Conservation (phyloP, 352 stramenopile genomes). For the Globisporangium takayamanum region DNA sequence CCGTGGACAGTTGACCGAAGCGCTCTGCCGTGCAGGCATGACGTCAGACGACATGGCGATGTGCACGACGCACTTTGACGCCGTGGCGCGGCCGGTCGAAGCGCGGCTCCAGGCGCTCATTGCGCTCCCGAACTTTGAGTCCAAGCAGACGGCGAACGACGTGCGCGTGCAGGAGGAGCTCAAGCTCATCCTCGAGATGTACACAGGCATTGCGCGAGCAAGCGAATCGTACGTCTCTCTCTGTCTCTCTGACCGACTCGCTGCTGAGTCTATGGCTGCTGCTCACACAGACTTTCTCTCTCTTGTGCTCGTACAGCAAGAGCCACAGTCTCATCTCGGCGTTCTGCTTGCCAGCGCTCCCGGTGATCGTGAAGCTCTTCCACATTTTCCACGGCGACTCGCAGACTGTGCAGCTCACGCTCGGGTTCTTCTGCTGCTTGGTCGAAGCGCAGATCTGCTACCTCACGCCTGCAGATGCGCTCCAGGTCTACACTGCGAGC, state of each 20-base stretch:
- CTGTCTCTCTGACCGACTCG: not conserved
- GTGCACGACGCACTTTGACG: constrained; percentile 44
- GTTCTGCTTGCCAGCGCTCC: constrained; percentile 62
- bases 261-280: not conserved
- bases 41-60: constrained; percentile 37
- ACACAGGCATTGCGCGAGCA: constrained; percentile 67
- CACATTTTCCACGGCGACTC: constrained; percentile 67
- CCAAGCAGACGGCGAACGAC: constrained; percentile 56
- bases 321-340: constrained; percentile 53
- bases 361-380: constrained; percentile 71
- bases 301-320: constrained; percentile 16
- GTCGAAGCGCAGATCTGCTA: constrained; percentile 82
- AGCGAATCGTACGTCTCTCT: constrained; percentile 44
- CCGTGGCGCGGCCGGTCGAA: constrained; percentile 42
- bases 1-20: constrained; percentile 59
- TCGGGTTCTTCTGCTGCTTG: constrained; percentile 75
- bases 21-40: constrained; percentile 70
- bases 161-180: constrained; percentile 65
- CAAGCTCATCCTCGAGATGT: constrained; percentile 73
- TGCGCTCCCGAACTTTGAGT: constrained; percentile 43
- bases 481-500: constrained; percentile 67
- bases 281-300: not conserved
- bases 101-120: constrained; percentile 50
- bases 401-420: constrained; percentile 63
- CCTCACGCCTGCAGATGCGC: constrained; percentile 50